phyloP scores from a whole-genome alignment of 2,329 filamentous ascomycete species.

The Diaporthe sp. region DNA sequence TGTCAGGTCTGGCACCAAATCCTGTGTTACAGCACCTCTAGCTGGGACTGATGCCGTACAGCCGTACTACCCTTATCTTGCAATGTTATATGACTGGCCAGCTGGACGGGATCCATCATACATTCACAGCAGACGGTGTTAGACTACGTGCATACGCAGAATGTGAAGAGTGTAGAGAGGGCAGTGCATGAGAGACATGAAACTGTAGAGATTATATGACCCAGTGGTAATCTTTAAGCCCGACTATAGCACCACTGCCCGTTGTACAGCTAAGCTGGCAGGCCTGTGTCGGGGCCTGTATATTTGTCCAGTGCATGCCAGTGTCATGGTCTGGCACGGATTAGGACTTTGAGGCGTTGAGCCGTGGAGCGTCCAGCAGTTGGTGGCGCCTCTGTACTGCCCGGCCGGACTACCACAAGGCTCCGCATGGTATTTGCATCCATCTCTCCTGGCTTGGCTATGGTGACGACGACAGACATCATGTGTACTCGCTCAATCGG shows the following conservation, averaged over 20 bases:
- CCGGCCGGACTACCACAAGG: neutral
- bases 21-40: neutral
- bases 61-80: neutral
- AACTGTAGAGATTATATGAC: neutral
- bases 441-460: neutral
- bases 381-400: slow-evolving; percentile 3
- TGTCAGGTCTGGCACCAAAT: neutral
- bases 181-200: neutral
- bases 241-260: neutral
- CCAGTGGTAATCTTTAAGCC: neutral
- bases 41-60: neutral
- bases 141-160: neutral
- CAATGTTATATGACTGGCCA: neutral
- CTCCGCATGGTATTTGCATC: neutral
- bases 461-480: slow-evolving; percentile 1
- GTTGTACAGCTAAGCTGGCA: neutral
- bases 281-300: neutral
- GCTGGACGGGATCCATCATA: neutral
- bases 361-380: neutral
- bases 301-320: neutral
- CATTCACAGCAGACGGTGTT: neutral
- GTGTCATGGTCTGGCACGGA: neutral
- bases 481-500: neutral
- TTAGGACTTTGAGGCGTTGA: neutral
- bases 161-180: neutral